Conservation (phyloP, 1,284 basidiomycete species). For the Coniophora puteana region DNA sequence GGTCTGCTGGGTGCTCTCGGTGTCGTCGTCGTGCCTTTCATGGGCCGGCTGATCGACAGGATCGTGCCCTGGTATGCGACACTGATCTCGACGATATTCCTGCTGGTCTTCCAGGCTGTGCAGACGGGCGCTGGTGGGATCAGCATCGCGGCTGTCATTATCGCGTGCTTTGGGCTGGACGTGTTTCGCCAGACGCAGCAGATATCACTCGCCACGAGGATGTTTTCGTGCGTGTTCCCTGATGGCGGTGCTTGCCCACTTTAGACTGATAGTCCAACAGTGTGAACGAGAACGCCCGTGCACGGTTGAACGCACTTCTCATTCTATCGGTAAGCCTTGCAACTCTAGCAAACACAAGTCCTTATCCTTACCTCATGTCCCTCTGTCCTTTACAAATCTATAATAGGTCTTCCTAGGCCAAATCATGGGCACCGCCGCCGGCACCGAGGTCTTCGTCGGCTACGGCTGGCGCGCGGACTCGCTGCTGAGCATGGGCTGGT, state of each 20-base stretch:
- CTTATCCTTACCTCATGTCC: background rate
- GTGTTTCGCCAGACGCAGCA: constrained; percentile 45
- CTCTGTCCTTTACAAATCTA: too few relatives aligned
- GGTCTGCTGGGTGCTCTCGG: constrained; percentile 48
- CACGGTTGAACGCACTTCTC: constrained; percentile 15
- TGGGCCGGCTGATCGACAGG: constrained; percentile 47
- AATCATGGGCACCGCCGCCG: constrained; percentile 48
- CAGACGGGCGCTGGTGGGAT: constrained; percentile 41
- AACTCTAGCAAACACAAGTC: background rate
- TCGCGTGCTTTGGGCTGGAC: constrained; percentile 44
- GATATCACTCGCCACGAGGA: constrained; percentile 35
- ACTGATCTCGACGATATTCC: constrained; percentile 32
- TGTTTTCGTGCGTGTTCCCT: constrained; percentile 23
- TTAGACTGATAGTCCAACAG: constrained; percentile 6
- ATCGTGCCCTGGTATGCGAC: constrained; percentile 50
- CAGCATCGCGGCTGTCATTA: constrained; percentile 42
- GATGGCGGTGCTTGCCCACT: background rate
- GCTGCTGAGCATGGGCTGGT: constrained; percentile 40
- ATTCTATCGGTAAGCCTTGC: constrained; percentile 13
- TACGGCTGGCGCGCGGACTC: constrained; percentile 46
- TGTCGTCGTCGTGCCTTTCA: constrained; percentile 43
- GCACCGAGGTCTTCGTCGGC: constrained; percentile 44
- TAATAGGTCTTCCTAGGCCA: constrained; percentile 38
- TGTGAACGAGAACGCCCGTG: constrained; percentile 18
- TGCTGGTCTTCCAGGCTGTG: constrained; percentile 34